Percentiles rank a stretch among this genome's conserved stretches.
These are phyloP conservation scores for Echeveria elegans DNA, from an alignment of 164 flowering plant genomes.

Conservation along the genomic window DNA sequence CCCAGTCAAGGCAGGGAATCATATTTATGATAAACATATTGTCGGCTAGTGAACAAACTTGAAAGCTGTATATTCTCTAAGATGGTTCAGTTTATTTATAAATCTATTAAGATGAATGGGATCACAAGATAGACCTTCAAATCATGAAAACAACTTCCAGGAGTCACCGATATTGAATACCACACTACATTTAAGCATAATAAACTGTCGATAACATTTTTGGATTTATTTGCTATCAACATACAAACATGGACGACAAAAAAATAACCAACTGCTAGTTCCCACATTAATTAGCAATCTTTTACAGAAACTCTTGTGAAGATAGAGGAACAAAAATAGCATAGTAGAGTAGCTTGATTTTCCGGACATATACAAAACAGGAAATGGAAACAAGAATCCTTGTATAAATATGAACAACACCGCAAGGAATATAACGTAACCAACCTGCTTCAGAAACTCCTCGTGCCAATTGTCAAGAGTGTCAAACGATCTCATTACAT, in stretches of 20 bases:
- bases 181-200: background rate
- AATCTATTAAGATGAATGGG: background rate
- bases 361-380: too few species aligned
- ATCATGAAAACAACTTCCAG: background rate
- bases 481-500: constrained; percentile 78
- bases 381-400: constrained; percentile 17
- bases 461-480: constrained; percentile 89
- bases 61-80: background rate
- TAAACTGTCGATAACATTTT: background rate
- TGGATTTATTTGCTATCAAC: too few species aligned
- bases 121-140: background rate
- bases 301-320: too few species aligned
- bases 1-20: background rate
- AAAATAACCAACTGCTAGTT: too few species aligned
- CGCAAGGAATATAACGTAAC: constrained; percentile 5
- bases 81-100: background rate
- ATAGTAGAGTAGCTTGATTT: too few species aligned
- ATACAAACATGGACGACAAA: too few species aligned
- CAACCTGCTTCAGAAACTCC: constrained; percentile 93
- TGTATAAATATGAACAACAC: background rate
- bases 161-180: background rate
- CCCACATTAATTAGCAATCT: too few species aligned
- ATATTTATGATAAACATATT: too few species aligned
- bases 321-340: too few species aligned
- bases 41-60: background rate